phyloP scores from a whole-genome alignment of 2,329 filamentous ascomycete genomes.

The Fusarium denticulatum region DNA sequence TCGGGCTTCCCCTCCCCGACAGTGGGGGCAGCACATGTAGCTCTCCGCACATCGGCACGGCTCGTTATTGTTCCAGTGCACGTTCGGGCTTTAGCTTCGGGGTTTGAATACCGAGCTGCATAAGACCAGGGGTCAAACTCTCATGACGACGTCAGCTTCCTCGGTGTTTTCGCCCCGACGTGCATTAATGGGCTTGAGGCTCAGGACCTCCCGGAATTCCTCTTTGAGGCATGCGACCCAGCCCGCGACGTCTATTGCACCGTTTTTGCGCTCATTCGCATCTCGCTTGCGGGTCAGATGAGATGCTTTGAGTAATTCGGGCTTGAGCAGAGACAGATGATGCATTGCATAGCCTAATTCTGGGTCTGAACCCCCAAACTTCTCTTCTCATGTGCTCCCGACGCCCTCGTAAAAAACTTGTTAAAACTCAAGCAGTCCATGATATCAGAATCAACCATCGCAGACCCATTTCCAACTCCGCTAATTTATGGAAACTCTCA shows the following conservation, averaged over 20 bases:
- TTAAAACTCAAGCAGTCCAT: constrained; percentile 4
- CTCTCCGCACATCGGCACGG: neutral
- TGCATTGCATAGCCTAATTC: constrained; percentile 20
- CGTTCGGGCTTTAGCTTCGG: neutral
- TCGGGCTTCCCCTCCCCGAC: constrained; percentile 14
- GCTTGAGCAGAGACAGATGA: constrained; percentile 1
- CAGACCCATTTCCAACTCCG: constrained; percentile 22
- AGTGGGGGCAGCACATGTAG: constrained; percentile 18
- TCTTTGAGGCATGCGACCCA: constrained; percentile 14
- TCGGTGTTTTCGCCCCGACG: neutral
- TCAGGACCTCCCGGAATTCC: constrained; percentile 26
- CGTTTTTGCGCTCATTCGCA: neutral
- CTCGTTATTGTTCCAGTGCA: neutral
- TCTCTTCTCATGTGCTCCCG: neutral
- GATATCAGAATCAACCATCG: constrained; percentile 18
- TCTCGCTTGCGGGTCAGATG: constrained; percentile 18
- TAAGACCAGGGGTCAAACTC: constrained; percentile 10
- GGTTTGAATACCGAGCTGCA: neutral
- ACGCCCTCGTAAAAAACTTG: constrained; percentile 11
- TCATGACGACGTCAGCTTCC: constrained; percentile 3
- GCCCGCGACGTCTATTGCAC: constrained; percentile 18
- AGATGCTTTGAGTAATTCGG: neutral
- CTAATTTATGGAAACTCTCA: constrained; percentile 28
- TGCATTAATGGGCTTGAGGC: constrained; percentile 17
- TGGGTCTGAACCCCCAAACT: constrained; percentile 17